Evolutionary conservation across 2,329 filamentous ascomycete species (phyloP), one percentile per base, ranked within the genome.

Genomic region (Fusarium virguliforme): DNA sequence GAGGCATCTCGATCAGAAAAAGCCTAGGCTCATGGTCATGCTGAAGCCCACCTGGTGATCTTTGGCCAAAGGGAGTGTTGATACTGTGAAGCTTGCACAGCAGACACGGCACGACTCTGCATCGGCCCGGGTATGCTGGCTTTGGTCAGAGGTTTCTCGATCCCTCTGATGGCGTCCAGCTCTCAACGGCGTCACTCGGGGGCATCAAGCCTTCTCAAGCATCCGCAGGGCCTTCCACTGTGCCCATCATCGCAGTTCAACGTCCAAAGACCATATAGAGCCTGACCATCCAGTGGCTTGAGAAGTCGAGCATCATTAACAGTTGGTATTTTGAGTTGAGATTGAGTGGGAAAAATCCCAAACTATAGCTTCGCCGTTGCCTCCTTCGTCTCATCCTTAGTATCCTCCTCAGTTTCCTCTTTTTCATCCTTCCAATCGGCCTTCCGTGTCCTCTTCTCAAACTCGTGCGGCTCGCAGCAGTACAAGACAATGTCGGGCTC

Each of bases 401-500:
- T 46, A 28, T 22, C 26, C 9, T 28, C 41, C 13, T 13, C 26
- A 26, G 13, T 18, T n/a, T 46, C 41, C 41, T 28, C 24, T n/a
- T n/a, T 6, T 5, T 9, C 24, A 4, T 28, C 4, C 41, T 41
- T 24, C 5, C 9, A 4, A 8, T 30, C 24, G 2, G 7, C 22
- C 12, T 8, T 46, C 12, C 13, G 13, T 7, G 4, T 15, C 22
- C 8, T 15, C 48, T 18, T 9, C 34, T 37, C 18, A 26, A 34
- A 54, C 50, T 28, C 22, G 9, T 56, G 48, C 0, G 54, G 60
- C 2, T 8, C 28, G 4, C 61, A 65, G 8, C 61, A 67, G 41
- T 67, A 67, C 30, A 67, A 1, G 24, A 65, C 9, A 8, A 67
- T 58, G 6, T 67, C 34, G 1, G 65, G 65, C 6, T 60, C 5